phyloP scores from a whole-genome alignment of 805 yeast genomes.

The Starmerella gropengiesseri region DNA sequence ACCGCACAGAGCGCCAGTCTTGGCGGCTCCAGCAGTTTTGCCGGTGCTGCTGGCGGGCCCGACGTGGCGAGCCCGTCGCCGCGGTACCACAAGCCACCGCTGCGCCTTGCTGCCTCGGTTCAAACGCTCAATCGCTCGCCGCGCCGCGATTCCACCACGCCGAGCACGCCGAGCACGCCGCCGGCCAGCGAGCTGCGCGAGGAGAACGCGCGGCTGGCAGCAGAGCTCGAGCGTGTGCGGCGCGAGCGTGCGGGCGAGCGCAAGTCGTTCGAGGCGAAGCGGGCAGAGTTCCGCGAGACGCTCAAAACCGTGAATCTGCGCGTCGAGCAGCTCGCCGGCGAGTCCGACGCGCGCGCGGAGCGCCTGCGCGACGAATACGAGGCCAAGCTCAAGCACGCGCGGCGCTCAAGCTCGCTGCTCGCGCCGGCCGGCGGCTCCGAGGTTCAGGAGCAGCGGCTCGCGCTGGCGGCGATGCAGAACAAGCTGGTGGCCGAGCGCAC shows the following conservation, averaged over 20 bases:
- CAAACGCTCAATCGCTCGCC: neutral
- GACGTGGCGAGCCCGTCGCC: slow-evolving; percentile 15
- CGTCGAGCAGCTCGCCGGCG: slow-evolving; percentile 21
- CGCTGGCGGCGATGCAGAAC: slow-evolving; percentile 31
- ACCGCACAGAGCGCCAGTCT: neutral
- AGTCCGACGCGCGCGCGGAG: slow-evolving; percentile 22
- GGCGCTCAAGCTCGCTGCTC: slow-evolving; percentile 17
- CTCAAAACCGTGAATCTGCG: slow-evolving; percentile 22
- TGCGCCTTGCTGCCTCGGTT: neutral
- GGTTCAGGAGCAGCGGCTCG: slow-evolving; percentile 27
- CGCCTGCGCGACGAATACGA: slow-evolving; percentile 21
- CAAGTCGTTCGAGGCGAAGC: slow-evolving; percentile 26
- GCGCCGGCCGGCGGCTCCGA: slow-evolving; percentile 14
- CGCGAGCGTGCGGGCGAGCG: slow-evolving; percentile 27
- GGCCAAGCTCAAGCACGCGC: slow-evolving; percentile 20
- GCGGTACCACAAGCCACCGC: slow-evolving; percentile 24
- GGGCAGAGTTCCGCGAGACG: slow-evolving; percentile 28
- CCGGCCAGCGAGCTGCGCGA: slow-evolving; percentile 4
- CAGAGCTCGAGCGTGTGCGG: slow-evolving; percentile 25
- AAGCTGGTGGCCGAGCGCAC: slow-evolving; percentile 26
- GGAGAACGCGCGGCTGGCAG: slow-evolving; percentile 13
- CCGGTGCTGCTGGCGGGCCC: too few relatives aligned
- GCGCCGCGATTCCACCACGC: neutral
- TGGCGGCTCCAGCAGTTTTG: neutral
- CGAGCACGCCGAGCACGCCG: neutral